Base-by-base conservation (phyloP, 345 rosid species). In the Microthlaspi erraticum region DNA sequence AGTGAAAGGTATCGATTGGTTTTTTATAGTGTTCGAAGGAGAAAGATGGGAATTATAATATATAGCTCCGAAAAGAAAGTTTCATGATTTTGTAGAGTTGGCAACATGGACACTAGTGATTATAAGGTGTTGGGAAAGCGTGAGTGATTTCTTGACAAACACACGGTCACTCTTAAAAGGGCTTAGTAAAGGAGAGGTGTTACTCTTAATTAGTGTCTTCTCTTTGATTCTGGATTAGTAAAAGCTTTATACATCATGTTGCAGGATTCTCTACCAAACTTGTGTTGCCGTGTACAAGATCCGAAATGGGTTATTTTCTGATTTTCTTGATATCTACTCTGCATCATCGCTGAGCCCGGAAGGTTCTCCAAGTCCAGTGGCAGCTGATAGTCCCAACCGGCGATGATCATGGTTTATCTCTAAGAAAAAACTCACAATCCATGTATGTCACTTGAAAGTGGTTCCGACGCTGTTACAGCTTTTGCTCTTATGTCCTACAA, bases 71-170 rank as follows among this genome's bases (percentile, higher is more conserved):
- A 83, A 78, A 78, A 81, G 75, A 84, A 78, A 82, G 74, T 84
- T 84, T 81, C 82, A 83, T 81, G 83, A 85, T 82, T 76, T 69
- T 63, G 72, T 60, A 76, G 38, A 69, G 73, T 58, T 70, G 60
- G 68, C 14, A 60, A 70, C 41, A 53, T 34, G 43, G 54, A 82
- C 90, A 77, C 71, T 82, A 79, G 83, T 82, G 75, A 83, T 83
- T 68, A 88, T 84, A 79, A 68, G 77, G 42, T 82, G 82, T 71
- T 85, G 88, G 82, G 70, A 45, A 63, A 67, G 74, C 58, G 87
- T 85, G 78, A 80, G 68, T 78, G 74, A 79, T 82, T 61, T 60
- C 14, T 65, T 81, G 84, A 81, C 75, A 85, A 68, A 38, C 64
- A 62, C 74, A 73, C 72, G 68, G 63, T 67, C 49, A 68, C 56